A percentile compares a stretch with the other conserved stretches of the same genome.
Evolutionary conservation across 2,329 filamentous ascomycete species (phyloP).

Genomic region (Trichoderma oligosporum): DNA sequence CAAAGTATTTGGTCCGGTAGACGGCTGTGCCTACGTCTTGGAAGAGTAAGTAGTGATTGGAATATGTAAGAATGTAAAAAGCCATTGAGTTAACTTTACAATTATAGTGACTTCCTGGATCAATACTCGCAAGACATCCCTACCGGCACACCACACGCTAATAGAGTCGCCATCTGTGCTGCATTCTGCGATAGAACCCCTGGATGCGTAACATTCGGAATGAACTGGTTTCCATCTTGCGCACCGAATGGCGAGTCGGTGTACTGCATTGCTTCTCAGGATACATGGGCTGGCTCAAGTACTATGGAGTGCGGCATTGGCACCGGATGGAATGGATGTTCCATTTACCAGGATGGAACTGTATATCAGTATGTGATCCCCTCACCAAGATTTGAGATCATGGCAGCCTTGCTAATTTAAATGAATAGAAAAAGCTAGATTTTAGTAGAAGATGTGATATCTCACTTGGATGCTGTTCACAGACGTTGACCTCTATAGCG

Average conservation of each 20-base stretch:
- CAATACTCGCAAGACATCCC: slow-evolving; percentile 4
- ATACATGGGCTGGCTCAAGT: neutral
- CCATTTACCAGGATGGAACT: slow-evolving; percentile 12
- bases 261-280: slow-evolving; percentile 7
- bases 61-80: neutral
- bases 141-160: neutral
- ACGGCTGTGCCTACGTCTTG: neutral
- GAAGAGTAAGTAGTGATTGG: neutral
- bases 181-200: slow-evolving; percentile 1
- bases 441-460: no score
- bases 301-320: slow-evolving; percentile 10
- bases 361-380: neutral
- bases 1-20: neutral
- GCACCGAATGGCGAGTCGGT: neutral
- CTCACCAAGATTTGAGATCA: neutral
- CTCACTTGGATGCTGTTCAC: no score
- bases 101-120: neutral
- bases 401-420: neutral
- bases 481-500: no score
- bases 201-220: slow-evolving; percentile 2
- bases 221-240: slow-evolving; percentile 7
- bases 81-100: neutral
- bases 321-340: neutral
- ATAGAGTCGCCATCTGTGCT: neutral
- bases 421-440: neutral